Conservation (phyloP, 2,329 filamentous ascomycete species). For the Fusarium metavorans region DNA sequence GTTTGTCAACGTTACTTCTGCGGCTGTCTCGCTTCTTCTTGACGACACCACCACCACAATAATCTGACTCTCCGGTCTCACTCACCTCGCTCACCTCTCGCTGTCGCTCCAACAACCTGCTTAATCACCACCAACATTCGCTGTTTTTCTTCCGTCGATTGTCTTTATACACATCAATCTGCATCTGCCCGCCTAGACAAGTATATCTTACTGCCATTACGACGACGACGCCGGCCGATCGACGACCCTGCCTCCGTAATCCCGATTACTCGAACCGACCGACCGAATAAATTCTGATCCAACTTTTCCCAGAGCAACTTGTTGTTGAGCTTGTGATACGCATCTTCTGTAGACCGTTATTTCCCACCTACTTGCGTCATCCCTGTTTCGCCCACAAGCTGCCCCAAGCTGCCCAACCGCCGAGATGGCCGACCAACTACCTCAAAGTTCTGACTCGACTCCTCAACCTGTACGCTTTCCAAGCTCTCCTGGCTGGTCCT, state of each 20-base stretch:
- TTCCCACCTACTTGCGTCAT: neutral
- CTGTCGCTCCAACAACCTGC: constrained; percentile 24
- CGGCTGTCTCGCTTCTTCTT: constrained; percentile 26
- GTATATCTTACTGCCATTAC: neutral
- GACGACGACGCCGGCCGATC: constrained; percentile 39
- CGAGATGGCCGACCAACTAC: constrained; percentile 42
- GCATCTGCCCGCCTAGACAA: neutral
- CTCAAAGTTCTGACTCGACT: constrained; percentile 38
- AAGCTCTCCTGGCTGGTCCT: neutral
- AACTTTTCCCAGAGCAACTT: neutral
- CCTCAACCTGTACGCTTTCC: constrained; percentile 38
- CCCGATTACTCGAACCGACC: constrained; percentile 13
- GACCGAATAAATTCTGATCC: neutral
- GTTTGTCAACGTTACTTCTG: constrained; percentile 22
- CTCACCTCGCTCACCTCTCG: constrained; percentile 9
- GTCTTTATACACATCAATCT: neutral
- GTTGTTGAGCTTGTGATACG: neutral
- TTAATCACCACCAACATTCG: constrained; percentile 21
- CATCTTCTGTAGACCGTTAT: neutral
- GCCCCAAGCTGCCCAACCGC: constrained; percentile 22
- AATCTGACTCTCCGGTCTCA: constrained; percentile 4
- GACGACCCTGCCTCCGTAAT: constrained; percentile 29
- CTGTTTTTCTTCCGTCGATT: constrained; percentile 7
- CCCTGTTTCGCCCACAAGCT: constrained; percentile 14
- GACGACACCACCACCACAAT: constrained; percentile 25